These are phyloP conservation scores for Tricholoma furcatifolium DNA, from an alignment of 768 basidiomycete species.

Conservation along the genomic window DNA sequence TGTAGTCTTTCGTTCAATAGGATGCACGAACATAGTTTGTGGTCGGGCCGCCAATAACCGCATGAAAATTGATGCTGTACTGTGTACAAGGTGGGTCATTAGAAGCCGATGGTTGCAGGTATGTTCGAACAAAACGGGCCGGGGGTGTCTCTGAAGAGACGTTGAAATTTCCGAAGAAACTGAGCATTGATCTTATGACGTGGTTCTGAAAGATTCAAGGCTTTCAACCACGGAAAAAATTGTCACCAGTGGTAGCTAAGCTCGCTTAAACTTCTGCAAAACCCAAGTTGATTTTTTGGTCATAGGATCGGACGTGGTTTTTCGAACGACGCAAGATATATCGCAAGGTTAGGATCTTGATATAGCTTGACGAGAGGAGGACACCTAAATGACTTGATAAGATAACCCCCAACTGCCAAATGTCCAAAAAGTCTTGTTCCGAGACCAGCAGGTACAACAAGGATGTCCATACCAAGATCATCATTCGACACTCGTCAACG, in stretches of 20 bases:
- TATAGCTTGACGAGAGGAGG: constrained; percentile 2
- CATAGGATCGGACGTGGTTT: constrained; percentile 12
- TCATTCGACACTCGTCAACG: constrained; percentile 53
- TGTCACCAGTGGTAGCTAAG: constrained; percentile 1
- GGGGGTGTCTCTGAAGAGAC: not conserved
- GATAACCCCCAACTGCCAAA: constrained; percentile 1
- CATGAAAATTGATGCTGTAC: not conserved
- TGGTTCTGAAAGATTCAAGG: not conserved
- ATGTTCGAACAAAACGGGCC: constrained; percentile 10
- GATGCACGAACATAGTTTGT: not conserved
- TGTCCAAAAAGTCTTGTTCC: constrained; percentile 11
- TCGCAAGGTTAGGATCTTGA: not conserved
- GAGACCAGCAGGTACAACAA: constrained; percentile 7
- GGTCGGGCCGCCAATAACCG: constrained; percentile 14
- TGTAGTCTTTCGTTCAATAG: constrained; percentile 5
- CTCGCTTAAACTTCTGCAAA: constrained; percentile 17
- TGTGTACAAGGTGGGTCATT: not conserved
- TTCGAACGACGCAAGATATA: constrained; percentile 8
- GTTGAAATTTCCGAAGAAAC: constrained; percentile 1
- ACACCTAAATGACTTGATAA: not conserved
- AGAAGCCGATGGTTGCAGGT: not conserved
- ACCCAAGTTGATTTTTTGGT: constrained; percentile 1
- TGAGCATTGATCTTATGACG: constrained; percentile 11
- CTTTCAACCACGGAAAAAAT: not conserved
- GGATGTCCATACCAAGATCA: not conserved